Percentiles rank a stretch among this genome's conserved stretches.
phyloP scores from a whole-genome alignment of 768 basidiomycete genomes.

The Xerocomellus intermedius region DNA sequence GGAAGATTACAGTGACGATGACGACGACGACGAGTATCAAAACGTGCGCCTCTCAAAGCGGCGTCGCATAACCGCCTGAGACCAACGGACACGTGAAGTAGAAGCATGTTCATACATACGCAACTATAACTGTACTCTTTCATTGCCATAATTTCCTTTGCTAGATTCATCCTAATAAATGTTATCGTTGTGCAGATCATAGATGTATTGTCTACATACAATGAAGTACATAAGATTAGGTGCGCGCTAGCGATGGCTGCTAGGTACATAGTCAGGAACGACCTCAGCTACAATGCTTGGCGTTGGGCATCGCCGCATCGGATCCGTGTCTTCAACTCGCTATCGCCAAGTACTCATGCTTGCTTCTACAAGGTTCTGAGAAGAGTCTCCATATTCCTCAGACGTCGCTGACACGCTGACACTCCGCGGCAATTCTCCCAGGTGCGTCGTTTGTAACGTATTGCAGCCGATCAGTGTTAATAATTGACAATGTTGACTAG shows the following conservation, averaged over 20 bases:
- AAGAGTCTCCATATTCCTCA: too few relatives aligned
- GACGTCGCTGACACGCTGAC: too few relatives aligned
- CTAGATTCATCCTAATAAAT: conserved; percentile 31
- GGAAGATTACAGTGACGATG: conserved; percentile 37
- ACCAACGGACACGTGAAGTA: conserved; percentile 17
- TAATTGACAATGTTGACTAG: neutral
- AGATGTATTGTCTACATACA: neutral
- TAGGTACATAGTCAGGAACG: too few relatives aligned
- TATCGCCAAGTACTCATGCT: too few relatives aligned
- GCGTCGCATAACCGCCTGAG: conserved; percentile 28
- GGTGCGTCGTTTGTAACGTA: too few relatives aligned
- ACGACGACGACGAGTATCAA: conserved; percentile 36
- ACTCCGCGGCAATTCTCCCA: too few relatives aligned
- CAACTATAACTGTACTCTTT: conserved; percentile 27
- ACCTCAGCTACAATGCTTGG: too few relatives aligned
- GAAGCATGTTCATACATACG: conserved; percentile 24
- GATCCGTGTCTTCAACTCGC: too few relatives aligned
- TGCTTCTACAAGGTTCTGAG: too few relatives aligned
- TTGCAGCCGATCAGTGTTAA: too few relatives aligned
- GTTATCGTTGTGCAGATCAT: conserved; percentile 21
- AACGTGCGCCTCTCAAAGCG: conserved; percentile 30
- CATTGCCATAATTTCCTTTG: conserved; percentile 27
- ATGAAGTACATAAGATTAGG: neutral
- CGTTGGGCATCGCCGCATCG: too few relatives aligned
- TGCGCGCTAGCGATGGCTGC: too few relatives aligned